Percentiles rank a stretch among this genome's conserved stretches.
Evolutionary conservation across 2,329 filamentous ascomycete genomes (phyloP).

Genomic region (Ciborinia camelliae): DNA sequence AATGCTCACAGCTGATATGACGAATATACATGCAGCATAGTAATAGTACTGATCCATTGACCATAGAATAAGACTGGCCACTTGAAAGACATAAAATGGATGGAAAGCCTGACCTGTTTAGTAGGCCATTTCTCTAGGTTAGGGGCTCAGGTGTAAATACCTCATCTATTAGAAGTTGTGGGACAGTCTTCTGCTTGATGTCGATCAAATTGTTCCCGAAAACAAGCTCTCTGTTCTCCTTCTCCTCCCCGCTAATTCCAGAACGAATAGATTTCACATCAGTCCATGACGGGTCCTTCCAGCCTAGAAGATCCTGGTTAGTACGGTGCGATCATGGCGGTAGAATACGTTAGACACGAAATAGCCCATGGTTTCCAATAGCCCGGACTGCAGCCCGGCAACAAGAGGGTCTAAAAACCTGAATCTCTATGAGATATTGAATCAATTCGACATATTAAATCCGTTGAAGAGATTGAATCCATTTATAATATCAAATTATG

Average conservation of each 20-base stretch:
- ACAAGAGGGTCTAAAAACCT: not conserved
- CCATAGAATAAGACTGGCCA: conserved; percentile 91
- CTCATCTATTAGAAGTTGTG: conserved; percentile 85
- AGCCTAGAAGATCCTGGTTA: conserved; percentile 40
- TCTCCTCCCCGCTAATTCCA: conserved; percentile 86
- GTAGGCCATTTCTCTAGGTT: conserved; percentile 21
- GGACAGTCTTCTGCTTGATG: conserved; percentile 82
- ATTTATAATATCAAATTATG: not conserved
- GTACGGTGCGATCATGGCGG: not conserved
- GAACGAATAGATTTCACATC: conserved; percentile 69
- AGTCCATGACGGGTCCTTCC: conserved; percentile 92
- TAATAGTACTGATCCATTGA: conserved; percentile 97
- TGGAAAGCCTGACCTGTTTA: conserved; percentile 78
- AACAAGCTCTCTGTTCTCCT: conserved; percentile 74
- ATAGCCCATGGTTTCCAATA: not conserved
- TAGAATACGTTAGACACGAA: not conserved
- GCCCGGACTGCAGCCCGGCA: not conserved
- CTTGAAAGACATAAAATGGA: conserved; percentile 97
- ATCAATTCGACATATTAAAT: not conserved
- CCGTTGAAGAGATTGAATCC: not conserved
- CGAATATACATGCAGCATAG: conserved; percentile 90
- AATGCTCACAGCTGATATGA: conserved; percentile 93
- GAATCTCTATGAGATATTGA: not conserved
- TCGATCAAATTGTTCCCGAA: conserved; percentile 91
- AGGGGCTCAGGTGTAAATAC: conserved; percentile 43